Evolutionary conservation across 768 basidiomycete genomes (phyloP).

Genomic region (Xerocomus spinulosus): DNA sequence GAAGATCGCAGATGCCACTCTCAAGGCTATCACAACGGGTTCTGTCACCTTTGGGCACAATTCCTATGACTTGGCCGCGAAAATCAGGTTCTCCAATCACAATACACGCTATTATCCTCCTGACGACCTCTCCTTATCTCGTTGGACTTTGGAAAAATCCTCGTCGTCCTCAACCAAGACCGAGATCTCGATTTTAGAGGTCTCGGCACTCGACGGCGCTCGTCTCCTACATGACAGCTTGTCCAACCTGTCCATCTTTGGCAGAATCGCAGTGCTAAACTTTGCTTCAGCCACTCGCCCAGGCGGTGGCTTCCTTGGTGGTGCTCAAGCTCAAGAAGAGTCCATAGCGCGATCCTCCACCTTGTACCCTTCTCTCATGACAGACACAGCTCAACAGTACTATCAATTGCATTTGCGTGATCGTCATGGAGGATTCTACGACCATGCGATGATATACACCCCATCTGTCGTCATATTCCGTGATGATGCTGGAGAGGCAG

Average conservation of each 20-base stretch:
- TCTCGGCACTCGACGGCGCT: constrained; percentile 61
- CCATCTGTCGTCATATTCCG: constrained; percentile 60
- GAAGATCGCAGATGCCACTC: constrained; percentile 48
- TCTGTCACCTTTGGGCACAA: constrained; percentile 30
- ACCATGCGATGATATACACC: constrained; percentile 77
- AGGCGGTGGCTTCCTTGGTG: constrained; percentile 71
- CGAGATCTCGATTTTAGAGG: constrained; percentile 50
- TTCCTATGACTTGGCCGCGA: constrained; percentile 33
- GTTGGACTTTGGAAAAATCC: constrained; percentile 37
- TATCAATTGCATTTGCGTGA: constrained; percentile 54
- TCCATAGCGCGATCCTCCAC: constrained; percentile 74
- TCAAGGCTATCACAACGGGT: constrained; percentile 46
- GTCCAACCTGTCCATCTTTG: constrained; percentile 10
- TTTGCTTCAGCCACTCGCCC: constrained; percentile 74
- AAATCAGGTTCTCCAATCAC: constrained; percentile 32
- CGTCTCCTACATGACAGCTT: constrained; percentile 33
- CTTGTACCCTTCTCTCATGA: constrained; percentile 58
- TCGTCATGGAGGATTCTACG: constrained; percentile 54
- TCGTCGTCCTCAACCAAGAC: constrained; percentile 12
- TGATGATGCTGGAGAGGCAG: constrained; percentile 55
- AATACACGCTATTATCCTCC: constrained; percentile 53
- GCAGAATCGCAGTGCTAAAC: constrained; percentile 60
- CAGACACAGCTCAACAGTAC: constrained; percentile 51
- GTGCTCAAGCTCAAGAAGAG: constrained; percentile 78
- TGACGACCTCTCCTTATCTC: constrained; percentile 39